Base-by-base conservation (phyloP, 1,284 basidiomycete species). In the Inonotus hispidus region DNA sequence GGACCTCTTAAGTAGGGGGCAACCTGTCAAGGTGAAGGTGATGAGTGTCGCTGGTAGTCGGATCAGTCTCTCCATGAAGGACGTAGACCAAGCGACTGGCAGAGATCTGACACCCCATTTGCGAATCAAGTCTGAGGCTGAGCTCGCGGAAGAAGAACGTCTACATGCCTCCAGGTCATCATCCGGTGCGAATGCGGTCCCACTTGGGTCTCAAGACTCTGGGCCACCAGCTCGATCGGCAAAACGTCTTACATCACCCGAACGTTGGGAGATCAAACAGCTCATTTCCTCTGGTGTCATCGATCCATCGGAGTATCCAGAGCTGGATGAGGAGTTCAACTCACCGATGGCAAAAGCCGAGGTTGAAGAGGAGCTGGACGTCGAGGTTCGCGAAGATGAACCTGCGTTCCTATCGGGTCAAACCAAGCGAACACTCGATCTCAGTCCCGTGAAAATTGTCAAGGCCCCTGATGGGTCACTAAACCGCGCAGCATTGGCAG, bases 251-350 rank as follows among this genome's bases (percentile, higher is more conserved):
- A 96, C 96, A 1, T 95, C 93, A 27, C 97, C 97, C 0, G 97
- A 99, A 73, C 85, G 97, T 23, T 99, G 96, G 93, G 97, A 99
- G 77, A 93, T 99, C 73, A 98, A 98, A 73, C 97, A 99, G 73
- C 84, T 99, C 62, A 98, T 99, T 64, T 93, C 97, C 0, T 97
- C 94, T 45, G 97, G 97, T 53, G 92, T 88, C 4, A 85, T 98
- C 52, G 88, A 90, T 67, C 90, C 95, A 6, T 89, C 93, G 11
- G 97, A 99, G 74, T 98, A 98, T 70, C 96, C 96, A 2, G 95
- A 99, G 63, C 79, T 99, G 32, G 92, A 98, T 67, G 95, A 98
- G 67, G 94, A 97, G 68, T 87, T 93, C 69, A 82, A 77, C 63
- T 87, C 89, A 66, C 85, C 90, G 1, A 81, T 83, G 68, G 85